phyloP scores from a whole-genome alignment of 1,139 yeast genomes.

The Blastobotrys niveus region DNA sequence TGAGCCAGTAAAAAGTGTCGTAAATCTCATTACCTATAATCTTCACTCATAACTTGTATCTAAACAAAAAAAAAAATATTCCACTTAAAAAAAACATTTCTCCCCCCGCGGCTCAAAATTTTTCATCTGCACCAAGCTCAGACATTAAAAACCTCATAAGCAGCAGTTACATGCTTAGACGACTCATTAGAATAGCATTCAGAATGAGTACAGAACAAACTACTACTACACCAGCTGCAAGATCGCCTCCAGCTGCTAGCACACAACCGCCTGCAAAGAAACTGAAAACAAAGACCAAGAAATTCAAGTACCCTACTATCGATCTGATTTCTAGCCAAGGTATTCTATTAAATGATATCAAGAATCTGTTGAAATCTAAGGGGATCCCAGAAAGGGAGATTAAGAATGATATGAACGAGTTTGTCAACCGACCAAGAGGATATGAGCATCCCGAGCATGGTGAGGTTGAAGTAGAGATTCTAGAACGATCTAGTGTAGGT shows the following conservation, averaged over 20 bases:
- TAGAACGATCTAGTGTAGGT: conserved; percentile 66
- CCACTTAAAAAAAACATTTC: background rate
- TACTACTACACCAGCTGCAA: too few species aligned
- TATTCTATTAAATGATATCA: conserved; percentile 68
- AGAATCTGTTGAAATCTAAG: conserved; percentile 46
- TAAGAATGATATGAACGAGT: conserved; percentile 55
- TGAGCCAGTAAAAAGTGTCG: background rate
- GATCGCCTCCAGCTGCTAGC: conserved; percentile 3
- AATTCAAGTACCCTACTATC: conserved; percentile 54
- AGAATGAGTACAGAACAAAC: too few species aligned
- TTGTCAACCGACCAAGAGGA: conserved; percentile 55
- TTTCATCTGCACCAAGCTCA: too few species aligned
- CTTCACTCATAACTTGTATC: background rate
- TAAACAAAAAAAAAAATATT: background rate
- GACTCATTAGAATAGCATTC: too few species aligned
- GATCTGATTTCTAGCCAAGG: conserved; percentile 84
- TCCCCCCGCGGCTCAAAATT: too few species aligned
- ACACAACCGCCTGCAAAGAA: conserved; percentile 8
- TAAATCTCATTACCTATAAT: background rate
- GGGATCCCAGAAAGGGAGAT: conserved; percentile 45
- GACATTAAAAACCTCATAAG: background rate
- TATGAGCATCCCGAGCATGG: conserved; percentile 54
- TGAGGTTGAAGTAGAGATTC: conserved; percentile 52
- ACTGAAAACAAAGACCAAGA: conserved; percentile 36
- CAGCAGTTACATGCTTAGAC: background rate